Percentiles rank a stretch among this genome's conserved stretches.
These are phyloP conservation scores for Thalassiosira hispida DNA, from an alignment of 352 stramenopile genomes.

Conservation along the genomic window DNA sequence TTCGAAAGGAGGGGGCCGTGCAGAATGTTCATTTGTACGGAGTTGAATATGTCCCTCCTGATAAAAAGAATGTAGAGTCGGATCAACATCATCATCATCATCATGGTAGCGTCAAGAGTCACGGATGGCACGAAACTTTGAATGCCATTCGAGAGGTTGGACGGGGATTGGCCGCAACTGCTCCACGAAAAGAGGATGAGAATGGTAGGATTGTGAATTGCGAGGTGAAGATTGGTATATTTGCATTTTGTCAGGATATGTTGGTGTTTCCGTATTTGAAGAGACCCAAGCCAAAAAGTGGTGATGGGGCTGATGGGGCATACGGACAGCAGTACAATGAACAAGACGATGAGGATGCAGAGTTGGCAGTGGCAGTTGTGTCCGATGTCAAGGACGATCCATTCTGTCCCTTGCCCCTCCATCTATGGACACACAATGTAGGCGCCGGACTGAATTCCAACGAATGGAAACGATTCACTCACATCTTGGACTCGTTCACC, in stretches of 20 bases:
- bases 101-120: constrained; percentile 46
- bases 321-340: constrained; percentile 2
- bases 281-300: constrained; percentile 14
- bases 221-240: constrained; percentile 49
- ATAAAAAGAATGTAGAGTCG: constrained; percentile 5
- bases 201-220: background rate
- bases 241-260: constrained; percentile 56
- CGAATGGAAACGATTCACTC: constrained; percentile 43
- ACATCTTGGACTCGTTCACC: constrained; percentile 51
- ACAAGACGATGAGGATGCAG: constrained; percentile 34
- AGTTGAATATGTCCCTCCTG: constrained; percentile 62
- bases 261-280: constrained; percentile 63
- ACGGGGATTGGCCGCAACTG: constrained; percentile 4
- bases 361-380: constrained; percentile 59
- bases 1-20: constrained; percentile 47
- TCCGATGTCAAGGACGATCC: constrained; percentile 76
- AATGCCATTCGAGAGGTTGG: constrained; percentile 39
- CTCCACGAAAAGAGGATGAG: constrained; percentile 14
- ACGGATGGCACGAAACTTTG: constrained; percentile 43
- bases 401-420: constrained; percentile 70
- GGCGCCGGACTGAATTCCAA: constrained; percentile 27
- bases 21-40: constrained; percentile 66
- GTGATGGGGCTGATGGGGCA: constrained; percentile 1
- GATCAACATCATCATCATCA: constrained; percentile 37
- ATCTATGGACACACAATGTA: constrained; percentile 66